Base-by-base conservation (phyloP, 805 yeast genomes). In the Sugiyamaella smithiae region DNA sequence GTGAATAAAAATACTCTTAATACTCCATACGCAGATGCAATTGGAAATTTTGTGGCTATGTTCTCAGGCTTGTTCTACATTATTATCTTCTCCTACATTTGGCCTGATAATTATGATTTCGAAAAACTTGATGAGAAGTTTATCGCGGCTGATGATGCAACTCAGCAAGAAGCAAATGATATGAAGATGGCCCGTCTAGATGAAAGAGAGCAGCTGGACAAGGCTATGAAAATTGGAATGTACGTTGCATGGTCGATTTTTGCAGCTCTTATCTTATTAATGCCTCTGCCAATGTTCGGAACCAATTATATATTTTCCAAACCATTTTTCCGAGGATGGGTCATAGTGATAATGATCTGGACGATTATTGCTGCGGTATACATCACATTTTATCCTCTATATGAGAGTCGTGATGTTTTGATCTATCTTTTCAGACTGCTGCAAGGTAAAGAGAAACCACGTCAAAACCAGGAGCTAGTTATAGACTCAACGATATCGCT, bases 241-340 rank as follows among this genome's bases (percentile, higher is more conserved):
- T 8, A 12, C 5, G 46, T 40, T 14, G 50, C 46, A 5, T 45
- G 29, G 20, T 40, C 28, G 25, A 31, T 41, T 8, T 40, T 46
- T 20, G 26, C 44, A 6, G 38, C 31, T 22, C 20, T 46, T 12
- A 41, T 46, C 17, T 17, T 46, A 7, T 14, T 73, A 19, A 24
- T 45, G 40, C 50, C 50, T 11, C 82, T 85, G 84, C 93, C 93
- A 57, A 80, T 86, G 88, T 85, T 81, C 63, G 65, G 82, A 6
- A 28, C 82, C 7, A 72, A 75, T 4, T 86, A 86, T 60, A 70
- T 86, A 35, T 86, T 86, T 66, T 77, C 85, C 40, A 81, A 77
- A 63, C 64, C 63, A 43, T 84, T 85, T 67, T 86, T 85, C 65
- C 82, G 88, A 8, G 93, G 93, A 38, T 85, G 91, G 93, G 77